Evolutionary conservation across 1,284 basidiomycete species (phyloP).

Genomic region (Phellinidium pouzarii): DNA sequence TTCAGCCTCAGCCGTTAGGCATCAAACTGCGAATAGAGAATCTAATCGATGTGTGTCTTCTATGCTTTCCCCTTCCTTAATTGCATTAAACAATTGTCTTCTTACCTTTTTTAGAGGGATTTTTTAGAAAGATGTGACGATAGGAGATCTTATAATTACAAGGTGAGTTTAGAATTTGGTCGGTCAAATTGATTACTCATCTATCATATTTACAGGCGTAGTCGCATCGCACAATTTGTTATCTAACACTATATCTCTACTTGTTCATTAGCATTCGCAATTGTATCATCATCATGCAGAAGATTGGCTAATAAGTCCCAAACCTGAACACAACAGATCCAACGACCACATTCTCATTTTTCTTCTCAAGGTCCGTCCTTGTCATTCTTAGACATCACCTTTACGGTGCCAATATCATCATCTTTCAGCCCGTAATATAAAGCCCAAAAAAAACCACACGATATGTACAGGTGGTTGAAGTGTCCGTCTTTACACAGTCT

Average conservation of each 20-base stretch:
- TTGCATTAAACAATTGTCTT: not conserved
- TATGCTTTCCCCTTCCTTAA: not conserved
- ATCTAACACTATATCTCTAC: not conserved
- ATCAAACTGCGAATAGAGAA: conserved; percentile 96
- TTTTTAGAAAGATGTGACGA: conserved; percentile 19
- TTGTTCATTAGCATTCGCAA: not conserved
- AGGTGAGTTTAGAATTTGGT: conserved; percentile 5
- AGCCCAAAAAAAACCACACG: not conserved
- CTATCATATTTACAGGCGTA: conserved; percentile 4
- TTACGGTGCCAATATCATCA: not conserved
- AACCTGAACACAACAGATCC: no score
- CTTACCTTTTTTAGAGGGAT: conserved; percentile 6
- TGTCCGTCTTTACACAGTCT: not conserved
- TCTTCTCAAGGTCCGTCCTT: not conserved
- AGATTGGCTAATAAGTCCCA: no score
- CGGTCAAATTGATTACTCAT: not conserved
- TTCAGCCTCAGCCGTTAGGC: conserved; percentile 76
- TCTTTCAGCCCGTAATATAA: not conserved
- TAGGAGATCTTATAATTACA: conserved; percentile 19
- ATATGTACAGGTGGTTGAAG: not conserved
- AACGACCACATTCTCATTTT: no score
- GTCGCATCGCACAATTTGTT: not conserved
- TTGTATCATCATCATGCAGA: not conserved
- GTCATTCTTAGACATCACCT: not conserved
- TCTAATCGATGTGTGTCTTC: conserved; percentile 77